Evolutionary conservation across 257 asterid species (phyloP).

Genomic region (Solanum boliviense): DNA sequence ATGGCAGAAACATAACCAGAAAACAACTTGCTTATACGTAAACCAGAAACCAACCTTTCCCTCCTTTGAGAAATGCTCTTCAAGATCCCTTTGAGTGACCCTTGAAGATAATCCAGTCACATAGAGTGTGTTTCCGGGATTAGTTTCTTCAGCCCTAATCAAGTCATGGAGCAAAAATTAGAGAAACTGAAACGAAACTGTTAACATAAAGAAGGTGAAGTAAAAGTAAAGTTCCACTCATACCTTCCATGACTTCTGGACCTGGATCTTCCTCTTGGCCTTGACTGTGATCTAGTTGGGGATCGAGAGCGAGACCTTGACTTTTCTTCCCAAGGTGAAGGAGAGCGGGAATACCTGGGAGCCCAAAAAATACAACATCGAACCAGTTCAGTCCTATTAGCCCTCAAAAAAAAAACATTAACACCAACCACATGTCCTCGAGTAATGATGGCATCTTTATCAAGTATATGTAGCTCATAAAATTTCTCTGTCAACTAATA

Average conservation of each 20-base stretch:
- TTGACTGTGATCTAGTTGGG: background rate
- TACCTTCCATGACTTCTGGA: constrained; percentile 21
- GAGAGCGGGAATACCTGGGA: constrained; percentile 7
- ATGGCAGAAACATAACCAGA: background rate
- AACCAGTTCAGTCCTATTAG: constrained; percentile 14
- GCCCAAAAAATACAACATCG: background rate
- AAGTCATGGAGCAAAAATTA: background rate
- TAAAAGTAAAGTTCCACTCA: constrained; percentile 15
- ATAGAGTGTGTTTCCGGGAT: constrained; percentile 81
- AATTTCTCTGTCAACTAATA: background rate
- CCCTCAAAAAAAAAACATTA: background rate
- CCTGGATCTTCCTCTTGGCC: constrained; percentile 48
- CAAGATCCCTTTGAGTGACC: constrained; percentile 93
- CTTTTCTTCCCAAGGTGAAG: constrained; percentile 2
- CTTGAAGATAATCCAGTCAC: constrained; percentile 95
- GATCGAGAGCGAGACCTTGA: constrained; percentile 34
- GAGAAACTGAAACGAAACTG: background rate
- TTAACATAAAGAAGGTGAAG: background rate
- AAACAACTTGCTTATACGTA: background rate
- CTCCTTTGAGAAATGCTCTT: constrained; percentile 90
- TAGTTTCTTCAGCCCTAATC: constrained; percentile 24
- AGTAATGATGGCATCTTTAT: background rate
- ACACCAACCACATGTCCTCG: background rate
- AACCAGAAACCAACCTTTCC: constrained; percentile 63
- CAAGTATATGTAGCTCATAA: background rate